Percentiles rank a stretch among this genome's conserved stretches.
Conservation (phyloP, 345 rosid genomes). For the Aethionema arabicum region DNA sequence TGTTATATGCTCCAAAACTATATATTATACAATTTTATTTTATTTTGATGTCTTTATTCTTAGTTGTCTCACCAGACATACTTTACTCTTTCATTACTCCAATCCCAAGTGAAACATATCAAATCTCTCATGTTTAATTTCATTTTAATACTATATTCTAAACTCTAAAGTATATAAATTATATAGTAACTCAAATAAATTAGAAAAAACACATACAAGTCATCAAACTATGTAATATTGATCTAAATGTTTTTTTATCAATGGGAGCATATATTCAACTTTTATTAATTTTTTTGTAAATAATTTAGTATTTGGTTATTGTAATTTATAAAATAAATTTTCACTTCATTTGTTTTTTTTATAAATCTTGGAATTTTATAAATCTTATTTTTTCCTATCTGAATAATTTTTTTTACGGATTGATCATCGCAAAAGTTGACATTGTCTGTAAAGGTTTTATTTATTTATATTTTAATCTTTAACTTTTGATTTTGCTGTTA, state of each 20-base stretch:
- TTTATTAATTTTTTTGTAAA: no score
- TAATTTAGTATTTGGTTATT: no score
- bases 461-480: neutral
- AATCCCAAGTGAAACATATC: slow-evolving; percentile 24
- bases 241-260: no score
- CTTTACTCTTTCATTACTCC: slow-evolving; percentile 45
- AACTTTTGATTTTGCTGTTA: slow-evolving; percentile 13
- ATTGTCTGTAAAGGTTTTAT: slow-evolving; percentile 33
- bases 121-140: slow-evolving; percentile 19
- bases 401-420: no score
- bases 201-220: no score
- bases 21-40: slow-evolving; percentile 7
- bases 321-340: no score
- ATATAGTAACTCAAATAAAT: no score
- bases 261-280: no score
- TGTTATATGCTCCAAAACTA: slow-evolving; percentile 4
- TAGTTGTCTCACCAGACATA: slow-evolving; percentile 36
- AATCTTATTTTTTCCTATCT: no score
- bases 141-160: no score
- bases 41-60: slow-evolving; percentile 19
- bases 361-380: slow-evolving; percentile 5
- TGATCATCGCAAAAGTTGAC: slow-evolving; percentile 10
- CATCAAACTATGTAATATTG: no score
- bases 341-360: neutral
- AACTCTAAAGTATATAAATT: no score